Evolutionary conservation across 2,329 filamentous ascomycete species (phyloP), one percentile per base, ranked within the genome.

Genomic region (Colletotrichum liaoningense): DNA sequence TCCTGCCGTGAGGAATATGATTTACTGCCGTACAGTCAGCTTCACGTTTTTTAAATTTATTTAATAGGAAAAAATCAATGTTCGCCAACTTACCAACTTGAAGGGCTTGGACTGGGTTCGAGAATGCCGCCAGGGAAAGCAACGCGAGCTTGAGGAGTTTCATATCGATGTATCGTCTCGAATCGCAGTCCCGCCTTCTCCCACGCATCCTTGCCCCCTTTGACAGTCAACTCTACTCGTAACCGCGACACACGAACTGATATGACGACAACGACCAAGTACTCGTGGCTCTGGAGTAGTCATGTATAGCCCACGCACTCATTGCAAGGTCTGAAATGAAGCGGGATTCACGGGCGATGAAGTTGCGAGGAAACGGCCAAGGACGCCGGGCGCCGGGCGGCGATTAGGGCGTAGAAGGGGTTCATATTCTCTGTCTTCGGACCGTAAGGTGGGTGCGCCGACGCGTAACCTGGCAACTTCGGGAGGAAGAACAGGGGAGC

Each of bases 341-440:
- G 33, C 24, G 24, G 54, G n/a, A 11, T 19, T 38, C 30, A 60
- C 62, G 14, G 46, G 9, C 12, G n/a, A 46, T 63, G 30, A 30
- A 42, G 64, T 22, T 22, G 54, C 12, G 38, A 49, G 28, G 12
- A 66, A 66, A 66, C 33, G 46, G 42, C 42, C 42, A 49, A 22
- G 16, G 19, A 49, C 16, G 19, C 42, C 42, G 42, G 42, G 24
- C 19, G 49, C 26, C 35, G 64, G 64, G 33, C 38, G 26, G 57
- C 28, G 14, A 35, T 38, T 35, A 46, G 22, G 38, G 58, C 22
- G 69, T 46, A 52, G 42, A 58, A 26, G 59, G 46, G 52, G 42
- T 72, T 59, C 65, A 64, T 69, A 69, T 67, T 67, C 59, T 49
- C 16, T 42, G n/a, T 49, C 52, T 69, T 46, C 28, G 58, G 63